phyloP scores from a whole-genome alignment of 2,329 filamentous ascomycete genomes.

The Sordariomycetes sp. region DNA sequence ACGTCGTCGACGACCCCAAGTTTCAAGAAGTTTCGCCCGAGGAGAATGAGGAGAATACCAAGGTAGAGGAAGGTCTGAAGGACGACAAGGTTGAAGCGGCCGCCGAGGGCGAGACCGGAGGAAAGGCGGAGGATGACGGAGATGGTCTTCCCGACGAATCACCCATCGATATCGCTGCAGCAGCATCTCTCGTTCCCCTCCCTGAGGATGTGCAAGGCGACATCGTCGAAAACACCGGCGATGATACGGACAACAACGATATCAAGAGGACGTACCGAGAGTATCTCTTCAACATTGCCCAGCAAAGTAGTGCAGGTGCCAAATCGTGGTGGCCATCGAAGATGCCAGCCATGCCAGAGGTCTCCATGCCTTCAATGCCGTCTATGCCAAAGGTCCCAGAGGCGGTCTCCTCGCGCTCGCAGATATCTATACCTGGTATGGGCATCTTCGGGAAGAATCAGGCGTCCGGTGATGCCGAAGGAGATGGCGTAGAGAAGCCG shows the following conservation, averaged over 20 bases:
- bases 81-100: neutral
- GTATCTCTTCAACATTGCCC: neutral
- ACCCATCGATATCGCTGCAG: slow-evolving; percentile 41
- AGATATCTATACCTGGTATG: no score
- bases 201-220: slow-evolving; percentile 26
- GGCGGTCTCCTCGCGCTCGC: no score
- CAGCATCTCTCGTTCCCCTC: slow-evolving; percentile 36
- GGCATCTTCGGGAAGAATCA: no score
- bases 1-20: slow-evolving; percentile 33
- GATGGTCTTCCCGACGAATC: slow-evolving; percentile 29
- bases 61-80: neutral
- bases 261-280: neutral
- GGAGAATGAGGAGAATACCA: neutral
- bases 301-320: neutral
- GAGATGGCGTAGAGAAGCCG: no score
- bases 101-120: neutral
- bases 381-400: no score
- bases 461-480: no score
- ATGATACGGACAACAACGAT: neutral
- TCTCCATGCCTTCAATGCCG: no score
- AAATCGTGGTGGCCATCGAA: neutral
- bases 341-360: neutral
- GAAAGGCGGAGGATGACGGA: slow-evolving; percentile 13
- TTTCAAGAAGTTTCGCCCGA: slow-evolving; percentile 28
- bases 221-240: neutral